These are phyloP conservation scores for Ogataea parapolymorpha DNA, from an alignment of 805 yeast species.

Conservation along the genomic window DNA sequence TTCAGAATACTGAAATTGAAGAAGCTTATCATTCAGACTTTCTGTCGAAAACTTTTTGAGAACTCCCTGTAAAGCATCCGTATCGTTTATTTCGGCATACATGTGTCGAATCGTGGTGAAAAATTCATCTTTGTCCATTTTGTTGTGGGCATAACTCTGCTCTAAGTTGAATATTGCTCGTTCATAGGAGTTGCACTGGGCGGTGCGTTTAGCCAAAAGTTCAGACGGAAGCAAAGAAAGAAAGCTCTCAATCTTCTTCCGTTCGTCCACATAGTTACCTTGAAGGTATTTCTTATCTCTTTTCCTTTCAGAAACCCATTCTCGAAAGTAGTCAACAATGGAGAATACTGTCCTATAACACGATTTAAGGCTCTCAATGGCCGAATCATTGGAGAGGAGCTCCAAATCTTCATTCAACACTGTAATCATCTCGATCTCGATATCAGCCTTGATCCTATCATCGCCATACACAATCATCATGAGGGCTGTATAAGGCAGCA, in stretches of 20 bases:
- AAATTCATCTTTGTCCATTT: conserved; percentile 37
- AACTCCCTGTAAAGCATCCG: conserved; percentile 87
- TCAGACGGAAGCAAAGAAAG: conserved; percentile 59
- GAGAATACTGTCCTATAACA: conserved; percentile 74
- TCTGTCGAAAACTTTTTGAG: conserved; percentile 67
- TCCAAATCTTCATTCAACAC: conserved; percentile 51
- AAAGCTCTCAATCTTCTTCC: conserved; percentile 42
- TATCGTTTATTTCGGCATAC: conserved; percentile 84
- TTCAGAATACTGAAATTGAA: conserved; percentile 78
- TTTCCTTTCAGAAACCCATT: conserved; percentile 56
- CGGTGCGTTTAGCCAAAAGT: conserved; percentile 70
- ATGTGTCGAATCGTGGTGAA: conserved; percentile 63
- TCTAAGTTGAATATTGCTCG: conserved; percentile 85
- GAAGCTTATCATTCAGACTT: conserved; percentile 68
- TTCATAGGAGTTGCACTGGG: conserved; percentile 82
- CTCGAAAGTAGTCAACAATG: conserved; percentile 77
- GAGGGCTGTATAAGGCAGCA: conserved; percentile 74
- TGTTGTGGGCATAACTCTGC: conserved; percentile 52
- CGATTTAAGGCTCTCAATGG: conserved; percentile 54
- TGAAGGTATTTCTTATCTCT: conserved; percentile 24
- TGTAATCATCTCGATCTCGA: conserved; percentile 56
- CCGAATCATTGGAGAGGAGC: conserved; percentile 46
- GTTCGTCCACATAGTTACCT: conserved; percentile 24
- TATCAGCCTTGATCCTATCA: conserved; percentile 38
- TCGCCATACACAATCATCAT: conserved; percentile 46